Conservation (phyloP, 2,329 filamentous ascomycete species). For the Ophiostoma perfectum region DNA sequence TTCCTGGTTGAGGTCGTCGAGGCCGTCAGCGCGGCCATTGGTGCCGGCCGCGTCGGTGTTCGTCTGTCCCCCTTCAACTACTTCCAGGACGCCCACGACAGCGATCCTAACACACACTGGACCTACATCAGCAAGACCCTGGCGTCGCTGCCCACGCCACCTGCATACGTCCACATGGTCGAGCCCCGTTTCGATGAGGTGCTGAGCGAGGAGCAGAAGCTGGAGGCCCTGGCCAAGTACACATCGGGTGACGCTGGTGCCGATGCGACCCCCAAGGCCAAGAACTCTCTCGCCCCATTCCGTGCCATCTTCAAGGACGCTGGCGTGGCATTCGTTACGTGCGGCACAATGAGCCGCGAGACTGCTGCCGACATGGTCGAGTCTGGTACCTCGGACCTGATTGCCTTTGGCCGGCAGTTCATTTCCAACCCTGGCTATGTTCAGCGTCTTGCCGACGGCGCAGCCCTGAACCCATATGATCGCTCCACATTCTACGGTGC, state of each 20-base stretch:
- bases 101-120: conserved; percentile 54
- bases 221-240: conserved; percentile 44
- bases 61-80: conserved; percentile 50
- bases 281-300: conserved; percentile 25
- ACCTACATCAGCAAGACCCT: conserved; percentile 46
- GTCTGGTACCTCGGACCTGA: conserved; percentile 27
- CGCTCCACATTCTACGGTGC: conserved; percentile 37
- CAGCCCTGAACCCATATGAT: conserved; percentile 37
- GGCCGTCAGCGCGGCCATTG: conserved; percentile 48
- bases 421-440: conserved; percentile 43
- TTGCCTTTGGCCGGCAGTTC: conserved; percentile 41
- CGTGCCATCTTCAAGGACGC: conserved; percentile 44
- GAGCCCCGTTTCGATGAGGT: conserved; percentile 26
- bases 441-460: conserved; percentile 36
- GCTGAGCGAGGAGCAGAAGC: conserved; percentile 36
- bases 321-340: conserved; percentile 35
- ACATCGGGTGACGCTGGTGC: conserved; percentile 30
- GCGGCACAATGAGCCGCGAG: conserved; percentile 30
- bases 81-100: conserved; percentile 56
- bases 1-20: conserved; percentile 49
- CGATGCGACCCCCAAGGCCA: not conserved
- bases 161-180: conserved; percentile 51
- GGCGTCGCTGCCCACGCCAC: conserved; percentile 37
- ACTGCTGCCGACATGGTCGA: conserved; percentile 30
- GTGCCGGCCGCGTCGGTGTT: conserved; percentile 46